A percentile compares a stretch with the other conserved stretches of the same genome.
Evolutionary conservation across 352 stramenopile genomes (phyloP).

Genomic region (Phytopythium vexans): DNA sequence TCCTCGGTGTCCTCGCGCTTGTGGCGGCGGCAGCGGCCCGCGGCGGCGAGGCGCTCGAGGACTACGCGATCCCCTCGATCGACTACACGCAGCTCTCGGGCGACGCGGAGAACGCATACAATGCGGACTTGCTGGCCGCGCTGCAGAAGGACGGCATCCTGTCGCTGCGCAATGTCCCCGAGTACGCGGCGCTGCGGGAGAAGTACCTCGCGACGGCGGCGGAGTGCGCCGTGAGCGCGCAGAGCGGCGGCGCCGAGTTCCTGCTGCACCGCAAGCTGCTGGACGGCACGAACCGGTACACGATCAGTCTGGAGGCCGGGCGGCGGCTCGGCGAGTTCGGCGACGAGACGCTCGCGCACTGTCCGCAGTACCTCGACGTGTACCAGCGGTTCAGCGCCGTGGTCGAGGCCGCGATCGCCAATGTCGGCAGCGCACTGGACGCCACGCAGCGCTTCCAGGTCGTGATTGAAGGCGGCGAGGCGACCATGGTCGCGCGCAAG

Average conservation of each 20-base stretch:
- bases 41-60: conserved; percentile 18
- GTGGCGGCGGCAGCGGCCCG: conserved; percentile 10
- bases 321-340: conserved; percentile 28
- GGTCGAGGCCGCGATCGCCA: conserved; percentile 52
- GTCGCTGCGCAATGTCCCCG: conserved; percentile 65
- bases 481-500: conserved; percentile 45
- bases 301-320: conserved; percentile 64
- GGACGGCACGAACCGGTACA: conserved; percentile 73
- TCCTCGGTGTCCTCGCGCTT: not conserved
- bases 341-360: conserved; percentile 37
- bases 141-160: conserved; percentile 74
- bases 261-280: conserved; percentile 59
- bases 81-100: conserved; percentile 50
- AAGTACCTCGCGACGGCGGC: conserved; percentile 60
- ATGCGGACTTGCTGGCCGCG: conserved; percentile 36
- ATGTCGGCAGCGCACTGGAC: conserved; percentile 54
- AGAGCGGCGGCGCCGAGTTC: conserved; percentile 53
- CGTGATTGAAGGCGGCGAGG: conserved; percentile 20
- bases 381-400: conserved; percentile 55
- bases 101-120: conserved; percentile 22
- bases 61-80: conserved; percentile 51
- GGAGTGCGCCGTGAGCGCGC: conserved; percentile 47
- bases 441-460: conserved; percentile 52
- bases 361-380: conserved; percentile 48
- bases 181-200: conserved; percentile 41